phyloP scores from a whole-genome alignment of 2,329 filamentous ascomycete genomes.

The Phialophora expanda region DNA sequence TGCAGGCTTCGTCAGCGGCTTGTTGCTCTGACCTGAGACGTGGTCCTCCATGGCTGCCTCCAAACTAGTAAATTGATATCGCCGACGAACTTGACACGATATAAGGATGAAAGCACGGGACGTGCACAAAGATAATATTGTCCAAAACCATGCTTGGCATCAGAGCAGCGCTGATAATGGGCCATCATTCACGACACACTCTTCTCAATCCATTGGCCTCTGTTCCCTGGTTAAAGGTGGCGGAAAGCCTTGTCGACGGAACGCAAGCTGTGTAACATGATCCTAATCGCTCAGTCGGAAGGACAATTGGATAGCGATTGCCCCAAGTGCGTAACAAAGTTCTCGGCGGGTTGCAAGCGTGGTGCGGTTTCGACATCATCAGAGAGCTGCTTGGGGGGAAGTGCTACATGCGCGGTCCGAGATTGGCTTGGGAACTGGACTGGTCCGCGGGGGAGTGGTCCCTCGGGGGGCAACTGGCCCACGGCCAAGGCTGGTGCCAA shows the following conservation, averaged over 20 bases:
- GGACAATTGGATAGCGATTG: neutral
- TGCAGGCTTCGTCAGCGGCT: slow-evolving; percentile 65
- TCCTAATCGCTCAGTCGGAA: neutral
- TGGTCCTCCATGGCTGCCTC: slow-evolving; percentile 41
- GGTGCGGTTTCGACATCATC: neutral
- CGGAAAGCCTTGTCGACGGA: neutral
- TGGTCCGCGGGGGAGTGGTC: neutral
- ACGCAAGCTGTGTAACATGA: neutral
- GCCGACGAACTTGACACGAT: neutral
- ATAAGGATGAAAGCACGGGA: neutral
- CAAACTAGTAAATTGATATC: neutral
- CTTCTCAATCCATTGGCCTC: neutral
- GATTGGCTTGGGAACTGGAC: neutral
- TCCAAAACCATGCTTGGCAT: neutral
- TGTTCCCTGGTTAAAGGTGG: neutral
- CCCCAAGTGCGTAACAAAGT: neutral
- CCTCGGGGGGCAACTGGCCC: neutral
- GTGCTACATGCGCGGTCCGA: neutral
- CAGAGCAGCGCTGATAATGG: neutral
- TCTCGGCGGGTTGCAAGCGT: neutral
- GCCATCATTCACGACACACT: neutral
- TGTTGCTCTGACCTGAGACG: slow-evolving; percentile 55
- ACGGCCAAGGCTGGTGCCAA: neutral
- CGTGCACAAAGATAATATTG: neutral
- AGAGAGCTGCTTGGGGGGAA: neutral